phyloP scores from a whole-genome alignment of 1,139 yeast species.

The Saccharomyces hybrid region DNA sequence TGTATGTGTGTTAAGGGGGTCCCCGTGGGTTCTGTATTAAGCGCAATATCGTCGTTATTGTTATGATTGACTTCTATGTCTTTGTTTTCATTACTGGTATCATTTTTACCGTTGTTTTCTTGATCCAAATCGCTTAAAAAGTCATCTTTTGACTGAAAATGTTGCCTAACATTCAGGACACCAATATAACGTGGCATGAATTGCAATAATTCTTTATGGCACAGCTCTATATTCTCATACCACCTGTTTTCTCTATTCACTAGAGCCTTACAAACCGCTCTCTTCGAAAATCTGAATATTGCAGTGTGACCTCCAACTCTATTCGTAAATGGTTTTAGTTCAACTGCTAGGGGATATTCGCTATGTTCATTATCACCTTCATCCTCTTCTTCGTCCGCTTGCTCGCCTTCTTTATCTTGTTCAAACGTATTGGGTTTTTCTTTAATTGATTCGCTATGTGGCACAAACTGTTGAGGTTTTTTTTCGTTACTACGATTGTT shows the following conservation, averaged over 20 bases:
- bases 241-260: conserved; percentile 84
- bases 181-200: conserved; percentile 95
- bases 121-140: conserved; percentile 12
- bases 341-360: conserved; percentile 66
- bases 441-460: conserved; percentile 6
- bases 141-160: conserved; percentile 26
- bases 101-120: conserved; percentile 5
- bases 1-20: conserved; percentile 19
- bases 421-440: conserved; percentile 19
- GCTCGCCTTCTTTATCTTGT: conserved; percentile 12
- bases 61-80: not conserved
- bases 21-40: conserved; percentile 5
- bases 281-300: conserved; percentile 78
- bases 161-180: conserved; percentile 80
- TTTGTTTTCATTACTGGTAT: not conserved
- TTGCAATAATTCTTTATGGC: conserved; percentile 65
- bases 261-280: conserved; percentile 93
- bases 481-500: not conserved
- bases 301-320: conserved; percentile 99
- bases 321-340: conserved; percentile 78
- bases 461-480: not conserved
- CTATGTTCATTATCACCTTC: conserved; percentile 26
- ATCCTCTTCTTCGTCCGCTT: conserved; percentile 16
- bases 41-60: not conserved
- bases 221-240: conserved; percentile 79